Evolutionary conservation across 2,329 filamentous ascomycete species (phyloP).

Genomic region (Fusarium stilboides): DNA sequence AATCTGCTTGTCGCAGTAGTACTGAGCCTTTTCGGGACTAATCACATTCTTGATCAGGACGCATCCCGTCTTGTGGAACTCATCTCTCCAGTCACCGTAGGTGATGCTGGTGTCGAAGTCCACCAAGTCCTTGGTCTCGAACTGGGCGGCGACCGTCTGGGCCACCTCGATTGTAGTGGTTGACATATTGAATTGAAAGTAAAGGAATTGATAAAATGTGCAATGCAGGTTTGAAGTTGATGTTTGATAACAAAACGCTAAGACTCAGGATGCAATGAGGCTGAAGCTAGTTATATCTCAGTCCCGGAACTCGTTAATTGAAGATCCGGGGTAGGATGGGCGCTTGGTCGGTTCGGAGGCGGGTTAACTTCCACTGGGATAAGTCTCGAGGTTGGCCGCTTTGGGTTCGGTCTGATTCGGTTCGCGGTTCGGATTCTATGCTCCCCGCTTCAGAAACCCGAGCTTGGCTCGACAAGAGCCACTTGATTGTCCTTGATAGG

Average conservation of each 20-base stretch:
- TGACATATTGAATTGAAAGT: constrained; percentile 23
- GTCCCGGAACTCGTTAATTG: constrained; percentile 4
- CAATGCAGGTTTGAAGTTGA: background rate
- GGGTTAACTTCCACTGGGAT: background rate
- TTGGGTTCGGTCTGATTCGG: constrained; percentile 23
- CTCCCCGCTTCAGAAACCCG: constrained; percentile 1
- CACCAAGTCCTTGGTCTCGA: constrained; percentile 45
- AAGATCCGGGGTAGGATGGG: constrained; percentile 9
- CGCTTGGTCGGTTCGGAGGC: constrained; percentile 16
- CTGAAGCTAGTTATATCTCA: constrained; percentile 40
- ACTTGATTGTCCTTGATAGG: background rate
- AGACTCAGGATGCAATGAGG: constrained; percentile 32
- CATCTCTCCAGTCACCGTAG: constrained; percentile 46
- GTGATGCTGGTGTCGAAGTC: constrained; percentile 37
- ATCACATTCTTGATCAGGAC: constrained; percentile 48
- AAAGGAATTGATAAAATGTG: background rate
- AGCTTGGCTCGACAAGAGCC: constrained; percentile 4
- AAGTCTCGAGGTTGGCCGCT: no score
- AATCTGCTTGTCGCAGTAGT: constrained; percentile 47
- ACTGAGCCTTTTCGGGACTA: constrained; percentile 40
- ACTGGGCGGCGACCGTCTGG: constrained; percentile 41
- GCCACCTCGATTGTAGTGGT: constrained; percentile 33
- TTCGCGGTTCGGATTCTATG: constrained; percentile 16
- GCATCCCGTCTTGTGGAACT: constrained; percentile 45
- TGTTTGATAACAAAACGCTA: constrained; percentile 33